Conservation (phyloP, 345 rosid genomes). For the Rhizophora apiculata region DNA sequence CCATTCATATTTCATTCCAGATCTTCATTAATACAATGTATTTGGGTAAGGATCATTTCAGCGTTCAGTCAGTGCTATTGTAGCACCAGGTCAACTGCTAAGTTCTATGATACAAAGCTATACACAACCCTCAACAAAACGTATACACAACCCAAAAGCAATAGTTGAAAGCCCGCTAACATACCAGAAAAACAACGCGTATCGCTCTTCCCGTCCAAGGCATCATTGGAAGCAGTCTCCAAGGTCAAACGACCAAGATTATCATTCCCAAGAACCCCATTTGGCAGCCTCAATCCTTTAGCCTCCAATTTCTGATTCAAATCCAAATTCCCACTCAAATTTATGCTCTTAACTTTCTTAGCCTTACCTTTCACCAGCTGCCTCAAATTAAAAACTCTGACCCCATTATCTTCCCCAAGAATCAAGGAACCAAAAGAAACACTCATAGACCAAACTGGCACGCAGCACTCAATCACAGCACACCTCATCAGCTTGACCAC, state of each 20-base stretch:
- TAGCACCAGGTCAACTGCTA: no score
- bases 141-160: background rate
- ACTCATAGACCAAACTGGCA: constrained; percentile 60
- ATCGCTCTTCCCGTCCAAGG: constrained; percentile 42
- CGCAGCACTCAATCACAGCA: constrained; percentile 60
- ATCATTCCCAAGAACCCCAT: constrained; percentile 37
- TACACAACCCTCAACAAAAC: background rate
- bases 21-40: no score
- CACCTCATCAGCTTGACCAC: constrained; percentile 67
- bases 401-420: constrained; percentile 73
- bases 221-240: constrained; percentile 34
- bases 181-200: constrained; percentile 48
- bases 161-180: constrained; percentile 13
- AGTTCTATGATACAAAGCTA: no score
- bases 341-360: constrained; percentile 37
- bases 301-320: constrained; percentile 28
- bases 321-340: constrained; percentile 19
- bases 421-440: constrained; percentile 57
- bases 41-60: no score
- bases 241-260: constrained; percentile 15
- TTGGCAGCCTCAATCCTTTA: constrained; percentile 32
- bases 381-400: constrained; percentile 57
- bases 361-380: constrained; percentile 47
- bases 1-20: no score
- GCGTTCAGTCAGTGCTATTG: no score